These are phyloP conservation scores for Phyllostachys edulis DNA, from an alignment of 176 grass and related monocot species.

Conservation along the genomic window DNA sequence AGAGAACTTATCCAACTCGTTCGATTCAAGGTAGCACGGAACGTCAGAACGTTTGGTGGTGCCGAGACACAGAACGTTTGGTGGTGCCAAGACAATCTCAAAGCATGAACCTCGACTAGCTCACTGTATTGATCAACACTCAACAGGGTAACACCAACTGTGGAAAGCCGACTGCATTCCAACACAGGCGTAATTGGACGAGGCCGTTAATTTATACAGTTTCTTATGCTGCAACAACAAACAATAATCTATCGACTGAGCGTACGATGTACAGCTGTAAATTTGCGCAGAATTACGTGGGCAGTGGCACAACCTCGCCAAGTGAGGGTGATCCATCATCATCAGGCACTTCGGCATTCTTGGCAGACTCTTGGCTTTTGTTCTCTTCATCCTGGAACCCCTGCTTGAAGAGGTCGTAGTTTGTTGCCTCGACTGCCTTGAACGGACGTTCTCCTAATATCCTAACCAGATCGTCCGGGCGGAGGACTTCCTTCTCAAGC, in stretches of 20 bases:
- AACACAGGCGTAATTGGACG: slow-evolving; percentile 19
- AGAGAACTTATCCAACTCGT: background rate
- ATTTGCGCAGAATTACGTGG: slow-evolving; percentile 33
- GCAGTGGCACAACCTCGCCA: slow-evolving; percentile 72
- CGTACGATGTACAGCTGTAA: slow-evolving; percentile 31
- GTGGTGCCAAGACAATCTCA: slow-evolving; percentile 23
- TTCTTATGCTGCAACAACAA: slow-evolving; percentile 46
- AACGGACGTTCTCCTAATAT: slow-evolving; percentile 84
- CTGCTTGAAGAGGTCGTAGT: slow-evolving; percentile 81
- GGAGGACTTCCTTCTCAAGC: slow-evolving; percentile 93
- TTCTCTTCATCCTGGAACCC: slow-evolving; percentile 62
- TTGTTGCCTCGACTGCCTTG: slow-evolving; percentile 61
- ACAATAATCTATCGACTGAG: slow-evolving; percentile 32
- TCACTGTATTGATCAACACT: slow-evolving; percentile 18
- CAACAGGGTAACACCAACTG: background rate
- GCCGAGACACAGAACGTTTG: slow-evolving; percentile 15
- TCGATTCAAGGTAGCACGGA: background rate
- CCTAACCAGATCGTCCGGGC: slow-evolving; percentile 78
- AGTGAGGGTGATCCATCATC: slow-evolving; percentile 51
- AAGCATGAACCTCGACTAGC: slow-evolving; percentile 31
- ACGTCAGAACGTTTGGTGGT: slow-evolving; percentile 1
- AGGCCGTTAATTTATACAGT: slow-evolving; percentile 50
- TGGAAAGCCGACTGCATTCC: slow-evolving; percentile 37
- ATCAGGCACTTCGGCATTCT: slow-evolving; percentile 30
- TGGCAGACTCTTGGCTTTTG: slow-evolving; percentile 30